phyloP scores from a whole-genome alignment of 257 asterid genomes.

The Leonotis leonurus region DNA sequence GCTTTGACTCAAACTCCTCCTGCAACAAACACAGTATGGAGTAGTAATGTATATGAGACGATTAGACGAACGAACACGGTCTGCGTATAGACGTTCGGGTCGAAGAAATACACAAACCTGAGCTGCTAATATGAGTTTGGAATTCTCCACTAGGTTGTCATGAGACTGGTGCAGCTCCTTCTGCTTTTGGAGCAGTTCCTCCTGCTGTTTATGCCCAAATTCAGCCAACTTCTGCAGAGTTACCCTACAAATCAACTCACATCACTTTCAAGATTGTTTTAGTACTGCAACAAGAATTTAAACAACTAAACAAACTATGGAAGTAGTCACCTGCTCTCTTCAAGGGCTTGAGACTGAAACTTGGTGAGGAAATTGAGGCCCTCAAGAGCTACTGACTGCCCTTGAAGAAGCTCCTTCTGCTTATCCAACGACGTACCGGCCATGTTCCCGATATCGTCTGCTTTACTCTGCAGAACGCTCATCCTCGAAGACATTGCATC shows the following conservation, averaged over 20 bases:
- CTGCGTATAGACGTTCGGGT: too few relatives aligned
- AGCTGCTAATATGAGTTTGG: conserved; percentile 63
- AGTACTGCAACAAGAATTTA: too few relatives aligned
- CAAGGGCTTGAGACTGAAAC: conserved; percentile 67
- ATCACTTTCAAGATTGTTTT: too few relatives aligned
- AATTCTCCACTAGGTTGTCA: conserved; percentile 59
- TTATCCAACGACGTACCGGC: conserved; percentile 62
- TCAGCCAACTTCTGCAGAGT: conserved; percentile 56
- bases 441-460: conserved; percentile 57
- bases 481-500: conserved; percentile 56
- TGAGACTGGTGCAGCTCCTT: conserved; percentile 64
- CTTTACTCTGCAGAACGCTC: conserved; percentile 47
- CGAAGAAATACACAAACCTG: conserved; percentile 39
- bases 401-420: conserved; percentile 63
- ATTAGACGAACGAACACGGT: too few relatives aligned
- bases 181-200: conserved; percentile 56
- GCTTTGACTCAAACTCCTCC: conserved; percentile 85
- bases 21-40: conserved; percentile 13
- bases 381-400: conserved; percentile 56
- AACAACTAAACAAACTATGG: too few relatives aligned
- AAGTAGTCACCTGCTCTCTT: conserved; percentile 92
- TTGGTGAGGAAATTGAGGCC: conserved; percentile 54
- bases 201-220: conserved; percentile 65
- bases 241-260: conserved; percentile 37
- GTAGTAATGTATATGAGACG: too few relatives aligned